Evolutionary conservation across 2,329 filamentous ascomycete genomes (phyloP).

Genomic region (Ceratocystis lukuohia): DNA sequence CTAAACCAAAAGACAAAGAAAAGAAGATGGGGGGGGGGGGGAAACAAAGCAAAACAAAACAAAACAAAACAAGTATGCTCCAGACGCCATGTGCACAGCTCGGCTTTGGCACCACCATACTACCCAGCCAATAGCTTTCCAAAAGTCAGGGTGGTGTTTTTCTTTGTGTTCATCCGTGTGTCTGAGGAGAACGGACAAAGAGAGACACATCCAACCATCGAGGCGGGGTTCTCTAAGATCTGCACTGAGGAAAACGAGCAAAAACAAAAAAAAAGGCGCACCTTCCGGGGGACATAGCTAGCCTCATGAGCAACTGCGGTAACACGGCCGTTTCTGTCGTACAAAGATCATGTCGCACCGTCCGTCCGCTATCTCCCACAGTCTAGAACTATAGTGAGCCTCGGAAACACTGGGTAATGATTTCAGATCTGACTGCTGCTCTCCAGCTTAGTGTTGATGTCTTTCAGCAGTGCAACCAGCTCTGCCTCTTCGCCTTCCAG

Average conservation of each 20-base stretch:
- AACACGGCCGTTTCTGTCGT: not conserved
- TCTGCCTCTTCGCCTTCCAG: constrained; percentile 61
- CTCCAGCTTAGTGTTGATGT: constrained; percentile 39
- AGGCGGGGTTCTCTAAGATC: not conserved
- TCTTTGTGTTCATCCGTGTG: not conserved
- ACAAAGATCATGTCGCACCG: not conserved
- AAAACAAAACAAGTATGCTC: constrained; percentile 7
- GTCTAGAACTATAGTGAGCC: not conserved
- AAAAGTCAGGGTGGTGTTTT: not conserved
- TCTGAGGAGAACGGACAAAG: not conserved
- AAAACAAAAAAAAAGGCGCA: not conserved
- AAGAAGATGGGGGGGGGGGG: not conserved
- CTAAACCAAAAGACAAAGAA: not conserved
- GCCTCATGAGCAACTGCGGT: not conserved
- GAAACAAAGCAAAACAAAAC: not conserved
- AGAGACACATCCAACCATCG: not conserved
- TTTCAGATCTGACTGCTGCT: constrained; percentile 24
- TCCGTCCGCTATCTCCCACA: not conserved
- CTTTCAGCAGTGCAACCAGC: constrained; percentile 49
- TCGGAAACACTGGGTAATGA: not conserved
- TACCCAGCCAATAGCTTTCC: not conserved
- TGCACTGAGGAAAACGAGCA: not conserved
- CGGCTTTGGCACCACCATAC: not conserved
- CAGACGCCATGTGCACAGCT: constrained; percentile 4
- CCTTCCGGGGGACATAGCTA: not conserved